Evolutionary conservation across 305 asterid species (phyloP), one percentile per base, ranked within the genome.

Genomic region (Rubia tinctorum): DNA sequence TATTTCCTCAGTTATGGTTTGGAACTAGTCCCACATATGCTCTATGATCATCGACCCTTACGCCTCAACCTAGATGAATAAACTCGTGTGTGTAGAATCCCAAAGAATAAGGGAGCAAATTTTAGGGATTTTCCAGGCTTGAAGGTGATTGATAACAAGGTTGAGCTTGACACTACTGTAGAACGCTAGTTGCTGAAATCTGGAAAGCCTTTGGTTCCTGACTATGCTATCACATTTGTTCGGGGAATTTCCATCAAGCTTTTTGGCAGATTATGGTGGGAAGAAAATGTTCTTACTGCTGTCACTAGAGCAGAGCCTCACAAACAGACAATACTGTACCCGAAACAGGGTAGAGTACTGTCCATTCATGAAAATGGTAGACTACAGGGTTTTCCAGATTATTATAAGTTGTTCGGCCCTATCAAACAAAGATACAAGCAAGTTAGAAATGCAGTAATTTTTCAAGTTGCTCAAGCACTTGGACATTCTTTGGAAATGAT

Each of bases 191-290:
- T 37, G 6, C 55, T 91, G 17, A 23, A 87, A 42, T 91, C 95
- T 0, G 97, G 96, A 69, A 93, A 93, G 78, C 96, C 94, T n/a
- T 79, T 93, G 93, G 98, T 92, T 27, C 99, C 99, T 12, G 91
- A 95, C 43, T 95, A 95, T 71, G 93, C 97, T 0, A 85, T 95
- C 90, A 66, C 73, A 4, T 95, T 87, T 11, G 88, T 76, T 8
- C 20, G 56, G 8, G 88, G 88, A 49, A 68, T 75, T 27, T 84
- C 86, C 4, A 20, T 79, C 65, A 84, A 84, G 77, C 99, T 98
- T 7, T 94, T 94, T 84, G 91, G 92, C 7, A 90, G 99, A 7
- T 62, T 94, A 53, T 94, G 99, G 99, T 94, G 95, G 93, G 96
- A 95, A 18, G 90, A 90, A 69, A 95, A 89, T 7, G 96, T 95